phyloP scores from a whole-genome alignment of 306 rosid genomes.

The apple (Malus domestica) region DNA sequence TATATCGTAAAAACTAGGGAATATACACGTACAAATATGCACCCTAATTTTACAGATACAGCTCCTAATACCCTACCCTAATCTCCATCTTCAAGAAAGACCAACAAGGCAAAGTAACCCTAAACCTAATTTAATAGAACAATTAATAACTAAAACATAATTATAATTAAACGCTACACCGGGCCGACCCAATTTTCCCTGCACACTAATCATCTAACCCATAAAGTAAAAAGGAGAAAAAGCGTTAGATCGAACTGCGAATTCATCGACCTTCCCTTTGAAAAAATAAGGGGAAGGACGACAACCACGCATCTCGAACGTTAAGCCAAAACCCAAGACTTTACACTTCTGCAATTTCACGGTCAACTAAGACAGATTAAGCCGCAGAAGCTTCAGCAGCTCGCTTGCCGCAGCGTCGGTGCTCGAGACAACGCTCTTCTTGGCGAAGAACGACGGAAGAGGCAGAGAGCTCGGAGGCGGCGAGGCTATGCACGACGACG shows the following conservation, averaged over 20 bases:
- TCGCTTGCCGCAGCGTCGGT: conserved; percentile 29
- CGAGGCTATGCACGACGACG: conserved; percentile 16
- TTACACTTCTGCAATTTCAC: background rate
- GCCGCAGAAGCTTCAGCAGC: conserved; percentile 25
- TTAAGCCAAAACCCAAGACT: background rate
- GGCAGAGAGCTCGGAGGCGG: conserved; percentile 61
- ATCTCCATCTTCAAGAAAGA: background rate
- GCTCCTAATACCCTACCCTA: background rate
- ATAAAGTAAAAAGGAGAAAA: background rate
- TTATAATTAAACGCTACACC: background rate
- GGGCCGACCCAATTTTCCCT: background rate
- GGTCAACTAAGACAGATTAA: conserved; percentile 14
- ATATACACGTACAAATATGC: background rate
- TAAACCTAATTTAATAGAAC: background rate
- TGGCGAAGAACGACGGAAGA: conserved; percentile 36
- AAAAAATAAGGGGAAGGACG: conserved; percentile 40
- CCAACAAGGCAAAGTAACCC: background rate
- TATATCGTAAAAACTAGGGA: background rate
- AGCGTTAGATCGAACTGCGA: background rate
- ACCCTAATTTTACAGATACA: background rate
- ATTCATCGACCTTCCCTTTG: background rate
- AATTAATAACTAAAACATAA: background rate
- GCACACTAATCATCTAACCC: background rate
- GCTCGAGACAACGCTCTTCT: background rate
- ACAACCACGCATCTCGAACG: conserved; percentile 16